Base-by-base conservation (phyloP, 306 rosid genomes). In the Luffa aegyptiaca region DNA sequence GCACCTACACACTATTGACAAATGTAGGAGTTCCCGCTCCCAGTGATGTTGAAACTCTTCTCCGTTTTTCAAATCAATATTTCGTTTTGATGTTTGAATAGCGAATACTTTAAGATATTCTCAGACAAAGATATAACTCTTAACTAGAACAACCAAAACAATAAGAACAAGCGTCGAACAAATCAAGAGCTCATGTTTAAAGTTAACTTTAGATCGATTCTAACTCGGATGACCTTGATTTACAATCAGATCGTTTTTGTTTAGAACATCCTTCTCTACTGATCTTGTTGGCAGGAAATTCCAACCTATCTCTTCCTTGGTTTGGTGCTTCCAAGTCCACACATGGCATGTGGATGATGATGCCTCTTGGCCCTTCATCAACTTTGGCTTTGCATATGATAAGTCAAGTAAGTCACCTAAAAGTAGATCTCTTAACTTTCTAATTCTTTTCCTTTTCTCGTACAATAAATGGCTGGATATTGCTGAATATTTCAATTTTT, bases 401-500 rank as follows among this genome's bases (percentile, higher is more conserved):
- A 73, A 73, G 42, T 73, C 77, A 73, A 73, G 59, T 31, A 31
- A 49, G 77, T 73, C 59, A 31, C 77, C 77, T 73, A 73, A 49
- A 73, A 69, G 55, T 73, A 26, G 42, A 16, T 31, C 18, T 44
- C n/a, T 73, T 11, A 46, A 71, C 57, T 71, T 46, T 71, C 58
- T 46, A 45, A 71, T 71, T 48, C 41, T 71, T 71, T 70, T 45
- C 56, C 37, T 70, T 70, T 70, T 72, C 58, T 72, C 77, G 39
- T 48, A 73, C 26, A 31, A 73, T 48, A 26, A 49, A 49, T 73
- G 44, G 26, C 26, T 48, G 21, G 11, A 70, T 70, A 68, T 70
- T 70, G 56, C 55, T 70, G n/a, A 21, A 44, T 8, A 10, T 70
- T 44, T 44, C 21, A 11, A 70, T 44, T 6, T 44, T 20, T 45